Conservation (phyloP, 2,329 filamentous ascomycete genomes). For the Cordyceps fumosorosea region DNA sequence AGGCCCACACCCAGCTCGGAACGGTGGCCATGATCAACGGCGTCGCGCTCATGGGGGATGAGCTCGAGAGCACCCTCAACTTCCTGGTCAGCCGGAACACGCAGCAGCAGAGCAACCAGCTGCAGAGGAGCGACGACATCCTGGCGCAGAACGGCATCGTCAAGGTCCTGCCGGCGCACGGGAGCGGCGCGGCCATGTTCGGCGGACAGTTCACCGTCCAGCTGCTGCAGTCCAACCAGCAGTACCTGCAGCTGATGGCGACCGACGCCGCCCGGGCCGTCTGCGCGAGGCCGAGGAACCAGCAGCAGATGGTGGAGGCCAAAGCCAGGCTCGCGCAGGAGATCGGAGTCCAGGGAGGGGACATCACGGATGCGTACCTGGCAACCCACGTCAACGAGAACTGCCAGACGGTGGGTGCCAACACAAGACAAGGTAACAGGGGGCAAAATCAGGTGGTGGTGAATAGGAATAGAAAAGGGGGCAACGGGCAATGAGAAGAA, state of each 20-base stretch:
- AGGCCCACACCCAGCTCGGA: background rate
- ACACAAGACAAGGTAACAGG: background rate
- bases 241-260: constrained; percentile 5
- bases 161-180: constrained; percentile 1
- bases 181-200: constrained; percentile 1
- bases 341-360: background rate
- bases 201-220: background rate
- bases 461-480: background rate
- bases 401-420: background rate
- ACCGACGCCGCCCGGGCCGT: background rate
- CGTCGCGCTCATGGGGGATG: constrained; percentile 3
- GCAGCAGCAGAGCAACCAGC: background rate
- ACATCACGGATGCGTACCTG: background rate
- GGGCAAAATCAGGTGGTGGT: background rate
- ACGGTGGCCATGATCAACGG: constrained; percentile 3
- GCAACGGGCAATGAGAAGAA: background rate
- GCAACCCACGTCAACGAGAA: constrained; percentile 1
- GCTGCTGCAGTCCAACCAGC: background rate
- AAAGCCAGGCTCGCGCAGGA: background rate
- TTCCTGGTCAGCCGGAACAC: constrained; percentile 4
- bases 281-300: background rate
- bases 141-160: background rate
- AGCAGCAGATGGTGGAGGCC: background rate
- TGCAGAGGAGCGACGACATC: background rate
- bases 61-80: constrained; percentile 1